Evolutionary conservation across 2,329 filamentous ascomycete species (phyloP).

Genomic region (Helminthosporium solani): DNA sequence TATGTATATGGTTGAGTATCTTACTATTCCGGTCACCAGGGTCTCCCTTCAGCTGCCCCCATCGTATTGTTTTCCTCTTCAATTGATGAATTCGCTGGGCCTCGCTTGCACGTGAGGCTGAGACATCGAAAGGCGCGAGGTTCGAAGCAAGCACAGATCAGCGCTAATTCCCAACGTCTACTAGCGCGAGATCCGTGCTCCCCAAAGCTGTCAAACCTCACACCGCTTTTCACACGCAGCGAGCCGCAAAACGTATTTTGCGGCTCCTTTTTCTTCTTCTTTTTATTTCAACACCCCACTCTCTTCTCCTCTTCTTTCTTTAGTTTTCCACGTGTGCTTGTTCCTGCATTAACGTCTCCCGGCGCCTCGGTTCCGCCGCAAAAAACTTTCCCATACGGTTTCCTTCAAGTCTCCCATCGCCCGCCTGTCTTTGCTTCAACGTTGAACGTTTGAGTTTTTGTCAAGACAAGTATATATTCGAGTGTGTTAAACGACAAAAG

Average conservation of each 20-base stretch:
- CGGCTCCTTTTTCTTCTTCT: constrained; percentile 17
- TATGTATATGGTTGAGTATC: not conserved
- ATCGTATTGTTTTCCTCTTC: not conserved
- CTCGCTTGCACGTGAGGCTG: constrained; percentile 16
- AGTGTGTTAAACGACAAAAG: not conserved
- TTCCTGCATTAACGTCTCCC: constrained; percentile 14
- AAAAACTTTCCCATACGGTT: constrained; percentile 4
- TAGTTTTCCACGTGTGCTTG: constrained; percentile 15
- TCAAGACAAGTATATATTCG: too few species aligned
- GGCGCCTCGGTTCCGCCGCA: constrained; percentile 5
- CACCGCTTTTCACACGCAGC: constrained; percentile 39
- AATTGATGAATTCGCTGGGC: constrained; percentile 1
- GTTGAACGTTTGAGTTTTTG: constrained; percentile 1
- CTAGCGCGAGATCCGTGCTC: constrained; percentile 37
- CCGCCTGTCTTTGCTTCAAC: constrained; percentile 2
- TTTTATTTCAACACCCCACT: not conserved
- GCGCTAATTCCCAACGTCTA: constrained; percentile 23
- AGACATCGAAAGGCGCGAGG: constrained; percentile 39
- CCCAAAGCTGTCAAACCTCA: constrained; percentile 33
- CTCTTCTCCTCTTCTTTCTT: constrained; percentile 17
- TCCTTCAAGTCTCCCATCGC: not conserved
- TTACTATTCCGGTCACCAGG: not conserved
- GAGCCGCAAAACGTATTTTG: constrained; percentile 20
- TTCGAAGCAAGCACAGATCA: constrained; percentile 25
- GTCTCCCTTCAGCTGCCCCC: not conserved